These are phyloP conservation scores for Penicillium expansum DNA, from an alignment of 2,329 filamentous ascomycete genomes.

Conservation along the genomic window DNA sequence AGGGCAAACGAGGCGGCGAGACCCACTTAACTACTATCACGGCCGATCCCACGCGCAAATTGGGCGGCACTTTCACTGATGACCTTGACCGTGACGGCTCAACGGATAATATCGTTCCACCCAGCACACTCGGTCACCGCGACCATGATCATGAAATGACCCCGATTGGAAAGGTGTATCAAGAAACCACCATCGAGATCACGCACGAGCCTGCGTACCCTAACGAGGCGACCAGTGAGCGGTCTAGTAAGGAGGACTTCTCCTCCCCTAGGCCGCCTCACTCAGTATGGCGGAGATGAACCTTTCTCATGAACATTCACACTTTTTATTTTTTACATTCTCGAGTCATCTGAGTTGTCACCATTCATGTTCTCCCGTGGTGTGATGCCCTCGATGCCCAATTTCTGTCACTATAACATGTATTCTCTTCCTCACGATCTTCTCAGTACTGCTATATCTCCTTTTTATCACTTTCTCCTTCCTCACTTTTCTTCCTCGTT, in stretches of 20 bases:
- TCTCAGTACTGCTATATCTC: background rate
- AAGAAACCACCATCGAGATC: slow-evolving; percentile 46
- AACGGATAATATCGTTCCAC: slow-evolving; percentile 45
- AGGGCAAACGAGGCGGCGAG: slow-evolving; percentile 24
- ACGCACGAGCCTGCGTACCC: slow-evolving; percentile 38
- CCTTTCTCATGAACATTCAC: background rate
- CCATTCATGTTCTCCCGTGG: background rate
- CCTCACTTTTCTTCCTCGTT: background rate
- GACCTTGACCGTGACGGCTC: slow-evolving; percentile 44
- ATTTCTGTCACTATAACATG: background rate
- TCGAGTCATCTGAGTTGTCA: background rate
- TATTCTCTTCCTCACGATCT: background rate
- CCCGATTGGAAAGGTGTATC: slow-evolving; percentile 42
- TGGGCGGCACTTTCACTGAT: slow-evolving; percentile 23
- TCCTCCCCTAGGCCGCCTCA: slow-evolving; percentile 13
- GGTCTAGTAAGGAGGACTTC: slow-evolving; percentile 30
- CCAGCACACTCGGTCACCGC: slow-evolving; percentile 8
- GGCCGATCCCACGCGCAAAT: slow-evolving; percentile 25
- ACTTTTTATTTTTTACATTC: background rate
- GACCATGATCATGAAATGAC: slow-evolving; percentile 26
- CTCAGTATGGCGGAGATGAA: slow-evolving; percentile 27
- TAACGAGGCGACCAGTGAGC: slow-evolving; percentile 23
- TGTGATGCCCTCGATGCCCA: background rate
- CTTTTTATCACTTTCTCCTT: background rate
- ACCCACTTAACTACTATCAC: slow-evolving; percentile 34